These are phyloP conservation scores for Proliferodiscus dingleyae DNA, from an alignment of 2,329 filamentous ascomycete genomes.

Conservation along the genomic window DNA sequence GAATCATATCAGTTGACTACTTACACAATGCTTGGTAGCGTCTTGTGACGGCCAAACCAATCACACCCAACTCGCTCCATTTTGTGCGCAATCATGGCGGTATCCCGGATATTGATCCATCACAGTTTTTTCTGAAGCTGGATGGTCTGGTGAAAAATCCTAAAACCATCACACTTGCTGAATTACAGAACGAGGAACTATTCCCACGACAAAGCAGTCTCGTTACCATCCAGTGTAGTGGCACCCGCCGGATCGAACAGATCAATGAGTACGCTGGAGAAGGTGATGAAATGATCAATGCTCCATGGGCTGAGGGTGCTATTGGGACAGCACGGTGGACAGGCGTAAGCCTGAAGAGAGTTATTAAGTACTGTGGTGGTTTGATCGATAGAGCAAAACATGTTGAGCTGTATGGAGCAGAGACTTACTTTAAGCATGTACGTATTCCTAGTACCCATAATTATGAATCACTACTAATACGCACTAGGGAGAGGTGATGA, in stretches of 20 bases:
- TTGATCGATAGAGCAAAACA: conserved; percentile 51
- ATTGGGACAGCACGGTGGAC: conserved; percentile 61
- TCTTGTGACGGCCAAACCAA: conserved; percentile 19
- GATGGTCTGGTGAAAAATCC: conserved; percentile 20
- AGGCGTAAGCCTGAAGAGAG: conserved; percentile 61
- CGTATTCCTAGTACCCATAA: no score
- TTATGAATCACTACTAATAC: no score
- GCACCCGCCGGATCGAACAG: conserved; percentile 65
- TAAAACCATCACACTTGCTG: conserved; percentile 16
- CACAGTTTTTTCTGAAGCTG: conserved; percentile 34
- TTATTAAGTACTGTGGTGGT: conserved; percentile 67
- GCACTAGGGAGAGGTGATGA: conserved; percentile 53
- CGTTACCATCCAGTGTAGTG: conserved; percentile 63
- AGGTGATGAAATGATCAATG: conserved; percentile 54
- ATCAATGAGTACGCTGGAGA: conserved; percentile 61
- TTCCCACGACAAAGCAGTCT: conserved; percentile 36
- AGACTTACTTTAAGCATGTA: conserved; percentile 73
- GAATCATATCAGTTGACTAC: neutral
- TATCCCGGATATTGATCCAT: conserved; percentile 59
- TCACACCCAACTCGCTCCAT: conserved; percentile 58
- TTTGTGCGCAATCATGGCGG: conserved; percentile 71
- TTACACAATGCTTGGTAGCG: neutral
- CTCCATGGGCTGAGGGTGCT: conserved; percentile 58
- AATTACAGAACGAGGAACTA: conserved; percentile 17
- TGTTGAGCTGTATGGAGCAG: conserved; percentile 64